Percentiles rank a stretch among this genome's conserved stretches.
These are phyloP conservation scores for Globisporangium acanthophoron DNA, from an alignment of 352 stramenopile genomes.

Conservation along the genomic window DNA sequence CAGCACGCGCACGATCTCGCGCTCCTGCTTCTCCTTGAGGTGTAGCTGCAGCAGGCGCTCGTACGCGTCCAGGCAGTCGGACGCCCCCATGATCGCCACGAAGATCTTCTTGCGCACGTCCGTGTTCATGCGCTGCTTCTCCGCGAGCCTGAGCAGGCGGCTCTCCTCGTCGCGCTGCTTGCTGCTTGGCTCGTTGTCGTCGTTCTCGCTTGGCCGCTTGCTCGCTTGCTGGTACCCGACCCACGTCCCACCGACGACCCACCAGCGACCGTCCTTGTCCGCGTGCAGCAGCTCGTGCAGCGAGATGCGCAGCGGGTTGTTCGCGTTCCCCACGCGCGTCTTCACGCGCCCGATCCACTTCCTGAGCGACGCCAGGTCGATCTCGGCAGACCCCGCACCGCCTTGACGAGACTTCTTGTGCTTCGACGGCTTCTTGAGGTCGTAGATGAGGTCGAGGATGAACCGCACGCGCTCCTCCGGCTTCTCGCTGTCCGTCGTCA, in stretches of 20 bases:
- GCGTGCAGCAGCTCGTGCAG: conserved; percentile 72
- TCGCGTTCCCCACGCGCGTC: conserved; percentile 70
- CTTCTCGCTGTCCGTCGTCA: conserved; percentile 19
- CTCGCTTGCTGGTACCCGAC: conserved; percentile 56
- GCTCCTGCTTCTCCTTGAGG: conserved; percentile 89
- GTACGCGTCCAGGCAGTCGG: conserved; percentile 95
- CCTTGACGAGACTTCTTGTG: conserved; percentile 66
- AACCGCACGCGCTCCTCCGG: conserved; percentile 67
- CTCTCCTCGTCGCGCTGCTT: conserved; percentile 38
- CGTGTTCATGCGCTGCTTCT: conserved; percentile 98
- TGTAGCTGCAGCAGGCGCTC: conserved; percentile 90
- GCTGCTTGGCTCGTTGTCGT: conserved; percentile 7
- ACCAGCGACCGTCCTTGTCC: conserved; percentile 93
- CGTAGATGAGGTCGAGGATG: conserved; percentile 94
- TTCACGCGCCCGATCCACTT: conserved; percentile 96
- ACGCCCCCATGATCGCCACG: conserved; percentile 94
- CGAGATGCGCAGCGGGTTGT: conserved; percentile 67
- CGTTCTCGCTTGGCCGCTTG: conserved; percentile 8
- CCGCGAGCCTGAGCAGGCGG: conserved; percentile 86
- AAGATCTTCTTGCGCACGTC: conserved; percentile 94
- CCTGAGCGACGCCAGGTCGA: conserved; percentile 76
- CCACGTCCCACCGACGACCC: conserved; percentile 95
- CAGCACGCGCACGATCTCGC: conserved; percentile 93
- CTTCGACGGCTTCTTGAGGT: conserved; percentile 95
- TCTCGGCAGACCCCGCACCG: conserved; percentile 27